These are phyloP conservation scores for Amorphotheca resinae DNA, from an alignment of 495 filamentous ascomycete species.

Conservation along the genomic window DNA sequence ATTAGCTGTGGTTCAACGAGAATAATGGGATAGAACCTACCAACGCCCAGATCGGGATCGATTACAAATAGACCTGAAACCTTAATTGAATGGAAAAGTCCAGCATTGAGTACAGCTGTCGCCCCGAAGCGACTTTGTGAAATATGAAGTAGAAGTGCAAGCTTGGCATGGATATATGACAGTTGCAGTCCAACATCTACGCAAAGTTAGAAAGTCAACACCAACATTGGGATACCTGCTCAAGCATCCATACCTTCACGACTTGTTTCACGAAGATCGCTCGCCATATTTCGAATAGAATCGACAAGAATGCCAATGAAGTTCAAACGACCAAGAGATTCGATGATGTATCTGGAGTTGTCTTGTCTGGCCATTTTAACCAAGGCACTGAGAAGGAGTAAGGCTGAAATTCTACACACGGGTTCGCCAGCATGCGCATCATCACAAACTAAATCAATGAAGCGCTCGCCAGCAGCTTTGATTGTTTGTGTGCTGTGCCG, in stretches of 20 bases:
- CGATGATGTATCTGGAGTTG: conserved; percentile 56
- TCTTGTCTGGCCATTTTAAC: conserved; percentile 54
- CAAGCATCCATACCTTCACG: conserved; percentile 21
- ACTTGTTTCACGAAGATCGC: conserved; percentile 42
- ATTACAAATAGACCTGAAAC: conserved; percentile 72
- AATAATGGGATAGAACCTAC: conserved; percentile 33
- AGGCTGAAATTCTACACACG: conserved; percentile 66
- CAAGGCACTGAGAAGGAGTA: conserved; percentile 60
- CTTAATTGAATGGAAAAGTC: conserved; percentile 74
- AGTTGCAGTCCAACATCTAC: conserved; percentile 26
- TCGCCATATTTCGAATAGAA: conserved; percentile 56
- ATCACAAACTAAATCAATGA: conserved; percentile 81
- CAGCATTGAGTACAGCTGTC: conserved; percentile 67
- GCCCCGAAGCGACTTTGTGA: conserved; percentile 71
- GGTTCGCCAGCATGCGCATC: conserved; percentile 82
- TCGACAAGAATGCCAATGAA: conserved; percentile 85
- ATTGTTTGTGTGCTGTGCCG: conserved; percentile 62
- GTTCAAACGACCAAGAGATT: conserved; percentile 69
- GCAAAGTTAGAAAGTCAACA: conserved; percentile 1
- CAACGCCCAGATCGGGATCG: conserved; percentile 84
- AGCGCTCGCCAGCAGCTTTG: conserved; percentile 59
- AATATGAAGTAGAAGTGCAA: conserved; percentile 74
- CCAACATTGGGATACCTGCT: neutral
- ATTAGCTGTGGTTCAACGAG: conserved; percentile 4
- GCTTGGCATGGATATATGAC: conserved; percentile 57